Conservation (phyloP, 225 moss, liverwort and hornwort genomes). For the Rhytidiadelphus loreus region DNA sequence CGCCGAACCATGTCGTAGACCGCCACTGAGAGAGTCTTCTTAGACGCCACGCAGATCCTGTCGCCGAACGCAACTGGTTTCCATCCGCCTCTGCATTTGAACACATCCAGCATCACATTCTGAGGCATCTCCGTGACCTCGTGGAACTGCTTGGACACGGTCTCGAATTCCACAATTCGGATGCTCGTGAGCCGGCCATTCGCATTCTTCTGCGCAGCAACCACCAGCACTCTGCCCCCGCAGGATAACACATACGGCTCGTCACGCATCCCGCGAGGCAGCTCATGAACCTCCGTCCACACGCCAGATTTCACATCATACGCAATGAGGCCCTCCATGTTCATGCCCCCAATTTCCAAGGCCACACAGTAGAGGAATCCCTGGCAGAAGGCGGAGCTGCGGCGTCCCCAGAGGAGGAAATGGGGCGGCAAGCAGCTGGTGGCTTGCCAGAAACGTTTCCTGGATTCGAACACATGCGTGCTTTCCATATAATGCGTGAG, state of each 20-base stretch:
- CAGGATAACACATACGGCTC: slow-evolving; percentile 44
- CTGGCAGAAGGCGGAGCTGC: slow-evolving; percentile 40
- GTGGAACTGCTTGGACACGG: slow-evolving; percentile 19
- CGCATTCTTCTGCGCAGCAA: slow-evolving; percentile 45
- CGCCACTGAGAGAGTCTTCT: slow-evolving; percentile 45
- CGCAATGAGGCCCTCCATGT: slow-evolving; percentile 49
- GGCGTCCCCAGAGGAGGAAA: slow-evolving; percentile 40
- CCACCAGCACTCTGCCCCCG: slow-evolving; percentile 40
- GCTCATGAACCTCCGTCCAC: slow-evolving; percentile 50
- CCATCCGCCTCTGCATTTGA: slow-evolving; percentile 51
- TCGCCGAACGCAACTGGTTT: slow-evolving; percentile 47
- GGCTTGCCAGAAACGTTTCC: slow-evolving; percentile 33
- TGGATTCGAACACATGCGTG: slow-evolving; percentile 55
- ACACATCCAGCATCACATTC: slow-evolving; percentile 55
- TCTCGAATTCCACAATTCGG: slow-evolving; percentile 53
- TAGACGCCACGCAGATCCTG: slow-evolving; percentile 50
- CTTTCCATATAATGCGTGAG: slow-evolving; percentile 33
- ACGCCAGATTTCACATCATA: slow-evolving; percentile 40
- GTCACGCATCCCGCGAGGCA: slow-evolving; percentile 48
- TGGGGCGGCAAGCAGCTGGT: slow-evolving; percentile 48
- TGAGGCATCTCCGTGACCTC: slow-evolving; percentile 63
- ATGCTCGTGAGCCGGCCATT: slow-evolving; percentile 54
- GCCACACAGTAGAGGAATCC: slow-evolving; percentile 59
- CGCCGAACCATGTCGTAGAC: slow-evolving; percentile 38
- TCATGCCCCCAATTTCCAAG: slow-evolving; percentile 43